Evolutionary conservation across 2,329 filamentous ascomycete genomes (phyloP).

Genomic region (Talaromyces rugulosus): DNA sequence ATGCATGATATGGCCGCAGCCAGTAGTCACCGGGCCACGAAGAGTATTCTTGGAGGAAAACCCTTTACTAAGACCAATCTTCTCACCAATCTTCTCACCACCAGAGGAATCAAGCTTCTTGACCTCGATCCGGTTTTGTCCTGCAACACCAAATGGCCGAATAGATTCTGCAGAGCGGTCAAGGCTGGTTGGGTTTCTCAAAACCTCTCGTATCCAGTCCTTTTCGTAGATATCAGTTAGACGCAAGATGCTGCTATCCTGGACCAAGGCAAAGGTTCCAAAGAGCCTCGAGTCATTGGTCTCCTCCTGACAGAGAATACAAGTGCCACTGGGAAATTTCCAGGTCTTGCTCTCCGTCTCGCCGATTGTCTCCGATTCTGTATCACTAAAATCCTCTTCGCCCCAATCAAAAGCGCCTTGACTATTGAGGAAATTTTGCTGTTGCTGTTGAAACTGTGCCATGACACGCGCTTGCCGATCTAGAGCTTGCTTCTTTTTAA

Average conservation of each 20-base stretch:
- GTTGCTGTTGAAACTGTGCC: conserved; percentile 97
- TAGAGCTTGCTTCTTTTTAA: conserved; percentile 84
- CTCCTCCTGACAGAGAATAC: conserved; percentile 94
- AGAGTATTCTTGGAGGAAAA: conserved; percentile 67
- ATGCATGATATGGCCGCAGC: conserved; percentile 98
- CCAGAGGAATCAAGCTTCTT: conserved; percentile 72
- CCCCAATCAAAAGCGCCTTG: conserved; percentile 88
- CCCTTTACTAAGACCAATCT: conserved; percentile 82
- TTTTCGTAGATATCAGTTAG: conserved; percentile 78
- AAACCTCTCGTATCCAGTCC: conserved; percentile 79
- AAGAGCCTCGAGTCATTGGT: conserved; percentile 85
- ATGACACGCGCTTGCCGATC: conserved; percentile 91
- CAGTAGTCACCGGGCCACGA: conserved; percentile 76
- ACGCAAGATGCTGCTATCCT: conserved; percentile 78
- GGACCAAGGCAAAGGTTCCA: conserved; percentile 87
- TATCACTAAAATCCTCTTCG: conserved; percentile 70
- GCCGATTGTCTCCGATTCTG: conserved; percentile 46
- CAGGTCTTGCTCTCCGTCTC: conserved; percentile 68
- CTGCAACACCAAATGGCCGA: conserved; percentile 85
- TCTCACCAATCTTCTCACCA: conserved; percentile 65
- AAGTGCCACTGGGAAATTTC: conserved; percentile 89
- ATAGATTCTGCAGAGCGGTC: conserved; percentile 79
- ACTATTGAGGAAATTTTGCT: conserved; percentile 88
- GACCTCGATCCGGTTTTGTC: conserved; percentile 75
- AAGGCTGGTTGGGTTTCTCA: conserved; percentile 71